Evolutionary conservation across 768 basidiomycete species (phyloP).

Genomic region (Scleroderma citrinum): DNA sequence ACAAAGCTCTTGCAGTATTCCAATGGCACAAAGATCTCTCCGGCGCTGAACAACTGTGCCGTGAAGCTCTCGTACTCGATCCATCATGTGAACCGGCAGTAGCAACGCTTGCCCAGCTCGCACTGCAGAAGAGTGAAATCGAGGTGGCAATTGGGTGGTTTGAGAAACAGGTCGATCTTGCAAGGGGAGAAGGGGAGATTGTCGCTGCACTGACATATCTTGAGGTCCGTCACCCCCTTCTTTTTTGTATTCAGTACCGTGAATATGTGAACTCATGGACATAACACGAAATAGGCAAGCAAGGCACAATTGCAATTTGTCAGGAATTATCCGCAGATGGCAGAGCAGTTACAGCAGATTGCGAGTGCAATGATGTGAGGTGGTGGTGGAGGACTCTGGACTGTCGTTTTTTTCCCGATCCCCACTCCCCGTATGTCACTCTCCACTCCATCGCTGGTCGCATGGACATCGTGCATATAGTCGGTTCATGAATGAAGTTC

Average conservation of each 20-base stretch:
- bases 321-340: conserved; percentile 78
- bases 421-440: neutral
- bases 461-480: too few relatives aligned
- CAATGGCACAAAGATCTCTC: conserved; percentile 92
- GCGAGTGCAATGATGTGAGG: conserved; percentile 35
- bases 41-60: conserved; percentile 77
- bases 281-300: conserved; percentile 52
- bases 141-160: conserved; percentile 85
- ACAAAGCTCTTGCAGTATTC: conserved; percentile 95
- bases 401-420: neutral
- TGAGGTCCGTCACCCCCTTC: conserved; percentile 42
- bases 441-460: too few relatives aligned
- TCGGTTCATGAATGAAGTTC: too few relatives aligned
- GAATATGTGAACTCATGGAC: neutral
- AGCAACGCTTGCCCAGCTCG: conserved; percentile 90
- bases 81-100: conserved; percentile 95
- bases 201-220: conserved; percentile 70
- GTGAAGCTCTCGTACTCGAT: conserved; percentile 84
- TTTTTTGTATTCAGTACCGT: conserved; percentile 6
- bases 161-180: conserved; percentile 73
- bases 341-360: conserved; percentile 54
- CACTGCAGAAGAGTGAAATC: conserved; percentile 85
- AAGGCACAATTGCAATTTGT: conserved; percentile 79
- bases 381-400: too few relatives aligned
- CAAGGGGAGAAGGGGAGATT: conserved; percentile 88